Evolutionary conservation across 495 filamentous ascomycete genomes (phyloP).

Genomic region (Talaromyces liani): DNA sequence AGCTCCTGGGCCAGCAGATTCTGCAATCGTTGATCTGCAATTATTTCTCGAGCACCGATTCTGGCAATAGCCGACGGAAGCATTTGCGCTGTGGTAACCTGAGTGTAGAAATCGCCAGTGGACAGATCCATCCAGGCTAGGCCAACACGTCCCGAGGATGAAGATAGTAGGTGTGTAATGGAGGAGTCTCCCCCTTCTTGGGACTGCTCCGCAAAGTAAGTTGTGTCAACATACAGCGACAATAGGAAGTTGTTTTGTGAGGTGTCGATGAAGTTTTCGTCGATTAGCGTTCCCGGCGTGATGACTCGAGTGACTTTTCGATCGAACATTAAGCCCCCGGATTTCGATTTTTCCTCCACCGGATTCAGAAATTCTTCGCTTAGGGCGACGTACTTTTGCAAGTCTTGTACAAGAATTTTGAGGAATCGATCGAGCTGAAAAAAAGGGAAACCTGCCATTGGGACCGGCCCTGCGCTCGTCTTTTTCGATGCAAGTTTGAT

Average conservation of each 20-base stretch:
- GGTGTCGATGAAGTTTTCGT: conserved; percentile 94
- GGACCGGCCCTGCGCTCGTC: conserved; percentile 63
- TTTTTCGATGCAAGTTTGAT: conserved; percentile 80
- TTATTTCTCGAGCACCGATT: conserved; percentile 77
- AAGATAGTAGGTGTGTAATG: conserved; percentile 29
- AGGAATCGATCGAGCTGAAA: conserved; percentile 87
- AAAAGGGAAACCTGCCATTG: conserved; percentile 93
- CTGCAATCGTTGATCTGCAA: conserved; percentile 59
- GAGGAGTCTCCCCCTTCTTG: conserved; percentile 12
- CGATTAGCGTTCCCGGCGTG: conserved; percentile 90
- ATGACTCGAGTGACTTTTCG: conserved; percentile 78
- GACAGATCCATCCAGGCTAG: conserved; percentile 93
- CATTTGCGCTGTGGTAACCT: conserved; percentile 63
- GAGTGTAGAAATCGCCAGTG: conserved; percentile 87
- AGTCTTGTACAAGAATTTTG: conserved; percentile 85
- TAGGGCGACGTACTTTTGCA: conserved; percentile 84
- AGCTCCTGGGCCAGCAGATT: conserved; percentile 34
- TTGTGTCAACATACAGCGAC: conserved; percentile 52
- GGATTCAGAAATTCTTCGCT: conserved; percentile 82
- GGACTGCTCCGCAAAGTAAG: conserved; percentile 11
- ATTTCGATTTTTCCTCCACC: conserved; percentile 55
- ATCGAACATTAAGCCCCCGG: conserved; percentile 73
- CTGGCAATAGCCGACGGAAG: conserved; percentile 73
- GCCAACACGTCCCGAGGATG: conserved; percentile 50
- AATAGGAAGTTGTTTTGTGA: conserved; percentile 89